Evolutionary conservation across 306 rosid genomes (phyloP).

Genomic region (Castanea crenata): DNA sequence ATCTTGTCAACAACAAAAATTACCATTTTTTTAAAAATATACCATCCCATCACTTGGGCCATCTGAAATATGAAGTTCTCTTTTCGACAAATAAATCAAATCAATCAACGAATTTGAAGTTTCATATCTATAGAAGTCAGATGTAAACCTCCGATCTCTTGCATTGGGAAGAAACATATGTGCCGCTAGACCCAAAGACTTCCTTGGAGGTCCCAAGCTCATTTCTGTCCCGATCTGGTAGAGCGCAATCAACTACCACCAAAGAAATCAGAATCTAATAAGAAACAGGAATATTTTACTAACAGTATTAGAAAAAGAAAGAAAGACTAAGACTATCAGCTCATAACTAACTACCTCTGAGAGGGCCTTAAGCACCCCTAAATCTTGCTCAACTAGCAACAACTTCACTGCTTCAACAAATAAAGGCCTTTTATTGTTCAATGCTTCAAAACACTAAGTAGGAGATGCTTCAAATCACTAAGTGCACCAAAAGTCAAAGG

Average conservation of each 20-base stretch:
- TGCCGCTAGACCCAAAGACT: slow-evolving; percentile 26
- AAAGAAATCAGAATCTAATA: slow-evolving; percentile 12
- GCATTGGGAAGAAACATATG: slow-evolving; percentile 37
- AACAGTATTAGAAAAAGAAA: background rate
- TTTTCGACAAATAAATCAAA: background rate
- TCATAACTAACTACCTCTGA: slow-evolving; percentile 59
- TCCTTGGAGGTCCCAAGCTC: slow-evolving; percentile 51
- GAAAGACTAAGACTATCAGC: slow-evolving; percentile 8
- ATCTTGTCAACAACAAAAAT: background rate
- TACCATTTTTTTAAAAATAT: background rate
- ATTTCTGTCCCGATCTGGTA: slow-evolving; percentile 46
- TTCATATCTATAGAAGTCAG: background rate
- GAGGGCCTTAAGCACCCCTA: slow-evolving; percentile 75
- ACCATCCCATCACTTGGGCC: background rate
- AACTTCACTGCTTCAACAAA: slow-evolving; percentile 78
- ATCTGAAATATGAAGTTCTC: background rate
- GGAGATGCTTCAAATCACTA: slow-evolving; percentile 83
- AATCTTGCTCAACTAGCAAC: slow-evolving; percentile 70
- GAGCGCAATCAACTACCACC: slow-evolving; percentile 75
- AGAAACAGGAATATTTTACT: slow-evolving; percentile 10
- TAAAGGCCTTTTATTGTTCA: slow-evolving; percentile 77
- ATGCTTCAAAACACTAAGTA: slow-evolving; percentile 95
- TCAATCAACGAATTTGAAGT: background rate
- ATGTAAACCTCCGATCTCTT: slow-evolving; percentile 73
- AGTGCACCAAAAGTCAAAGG: slow-evolving; percentile 76